phyloP scores from a whole-genome alignment of 2,329 filamentous ascomycete genomes.

The Fusarium transvaalense region DNA sequence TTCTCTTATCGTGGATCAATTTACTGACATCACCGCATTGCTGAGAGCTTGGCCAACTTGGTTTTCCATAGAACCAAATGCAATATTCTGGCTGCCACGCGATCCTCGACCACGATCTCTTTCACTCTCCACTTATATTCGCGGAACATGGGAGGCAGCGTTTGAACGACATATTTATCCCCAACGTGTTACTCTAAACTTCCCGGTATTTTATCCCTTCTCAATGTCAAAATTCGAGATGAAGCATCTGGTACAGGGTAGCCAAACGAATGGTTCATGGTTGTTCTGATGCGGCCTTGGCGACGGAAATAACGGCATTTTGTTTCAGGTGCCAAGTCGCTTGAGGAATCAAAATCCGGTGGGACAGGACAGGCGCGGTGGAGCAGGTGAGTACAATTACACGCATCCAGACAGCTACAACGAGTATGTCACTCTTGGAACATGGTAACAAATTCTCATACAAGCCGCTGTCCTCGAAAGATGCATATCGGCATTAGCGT shows the following conservation, averaged over 20 bases:
- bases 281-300: too few species aligned
- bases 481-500: too few species aligned
- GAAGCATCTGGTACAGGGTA: not conserved
- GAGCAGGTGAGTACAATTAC: not conserved
- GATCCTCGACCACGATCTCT: too few species aligned
- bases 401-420: not conserved
- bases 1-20: not conserved
- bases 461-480: not conserved
- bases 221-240: too few species aligned
- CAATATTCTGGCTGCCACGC: too few species aligned
- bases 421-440: not conserved
- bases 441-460: not conserved
- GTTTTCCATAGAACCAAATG: too few species aligned
- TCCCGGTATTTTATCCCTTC: not conserved
- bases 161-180: not conserved
- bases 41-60: too few species aligned
- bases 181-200: too few species aligned
- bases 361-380: too few species aligned
- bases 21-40: not conserved
- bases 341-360: not conserved
- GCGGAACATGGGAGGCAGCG: not conserved
- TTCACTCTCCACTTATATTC: not conserved
- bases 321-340: not conserved
- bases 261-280: not conserved
- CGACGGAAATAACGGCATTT: not conserved